These are phyloP conservation scores for Penstemon davidsonii DNA, from an alignment of 257 asterid species.

Conservation along the genomic window DNA sequence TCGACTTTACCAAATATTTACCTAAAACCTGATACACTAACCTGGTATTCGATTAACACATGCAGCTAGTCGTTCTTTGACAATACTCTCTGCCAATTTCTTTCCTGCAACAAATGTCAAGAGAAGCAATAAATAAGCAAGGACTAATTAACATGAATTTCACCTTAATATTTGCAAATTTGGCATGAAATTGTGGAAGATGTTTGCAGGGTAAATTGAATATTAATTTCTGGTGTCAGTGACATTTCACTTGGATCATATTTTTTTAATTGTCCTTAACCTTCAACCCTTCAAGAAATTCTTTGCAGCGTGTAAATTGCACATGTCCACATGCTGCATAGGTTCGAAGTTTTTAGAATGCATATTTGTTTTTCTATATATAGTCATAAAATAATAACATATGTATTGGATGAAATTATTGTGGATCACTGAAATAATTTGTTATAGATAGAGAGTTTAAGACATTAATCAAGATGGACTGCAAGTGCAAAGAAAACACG, in stretches of 20 bases:
- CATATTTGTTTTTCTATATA: no score
- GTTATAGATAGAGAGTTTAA: no score
- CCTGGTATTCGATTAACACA: conserved; percentile 95
- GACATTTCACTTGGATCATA: neutral
- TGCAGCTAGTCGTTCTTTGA: conserved; percentile 89
- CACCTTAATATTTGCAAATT: neutral
- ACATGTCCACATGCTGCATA: no score
- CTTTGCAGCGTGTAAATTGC: no score
- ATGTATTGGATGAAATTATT: no score
- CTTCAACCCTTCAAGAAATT: no score
- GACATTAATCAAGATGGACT: no score
- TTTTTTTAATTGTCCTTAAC: neutral
- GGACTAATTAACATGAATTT: conserved; percentile 1
- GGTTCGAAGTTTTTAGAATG: no score
- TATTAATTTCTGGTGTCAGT: neutral
- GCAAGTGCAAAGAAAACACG: no score
- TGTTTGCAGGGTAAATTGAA: neutral
- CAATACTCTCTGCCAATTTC: conserved; percentile 87
- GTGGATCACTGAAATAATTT: no score
- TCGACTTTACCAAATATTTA: conserved; percentile 5
- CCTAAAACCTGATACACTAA: conserved; percentile 28
- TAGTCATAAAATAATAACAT: no score
- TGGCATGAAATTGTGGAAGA: conserved; percentile 2
- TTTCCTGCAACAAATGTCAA: conserved; percentile 57
- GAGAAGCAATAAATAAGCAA: conserved; percentile 1